Base-by-base conservation (phyloP, 1,284 basidiomycete genomes). In the Apiotrichum gamsii region DNA sequence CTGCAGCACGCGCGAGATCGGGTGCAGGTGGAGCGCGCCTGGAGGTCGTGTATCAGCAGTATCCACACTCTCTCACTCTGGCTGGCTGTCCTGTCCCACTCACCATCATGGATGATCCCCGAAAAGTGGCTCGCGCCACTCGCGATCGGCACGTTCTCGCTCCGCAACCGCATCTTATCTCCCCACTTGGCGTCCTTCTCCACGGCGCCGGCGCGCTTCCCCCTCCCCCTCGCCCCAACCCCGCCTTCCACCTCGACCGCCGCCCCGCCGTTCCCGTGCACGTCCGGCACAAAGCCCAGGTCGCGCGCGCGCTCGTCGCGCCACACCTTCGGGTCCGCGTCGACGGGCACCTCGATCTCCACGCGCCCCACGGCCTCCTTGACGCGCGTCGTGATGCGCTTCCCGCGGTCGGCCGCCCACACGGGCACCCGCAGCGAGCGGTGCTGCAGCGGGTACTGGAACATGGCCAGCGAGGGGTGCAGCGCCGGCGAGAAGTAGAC, bases 21-120 rank as follows among this genome's bases (percentile, higher is more conserved):
- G 68, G 43, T 70, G 70, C 10, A 72, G 52, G 43, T 70, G 64
- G 0, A 72, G 57, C 10, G 71, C 71, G 38, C 69, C 70, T 72
- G 47, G n/a, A n/a, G n/a, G n/a, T n/a, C n/a, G n/a, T n/a, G n/a
- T n/a, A n/a, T n/a, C n/a, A n/a, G n/a, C n/a, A 4, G 31, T n/a
- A n/a, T n/a, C n/a, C n/a, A n/a, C n/a, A n/a, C n/a, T n/a, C n/a
- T n/a, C n/a, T n/a, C n/a, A n/a, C n/a, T n/a, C 19, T 33, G 10
- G 36, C 42, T 28, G 25, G 25, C 11, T 11, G 25, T 28, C 25
- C 8, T 28, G 25, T 28, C 8, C 18, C 8, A 59, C 66, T 52
- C 42, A 67, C 70, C 66, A 37, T 69, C 69, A 20, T 65, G 60
- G 3, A 72, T 55, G 5, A 69, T 52, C 19, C 66, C 66, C 4